A percentile compares a stretch with the other conserved stretches of the same genome.
Evolutionary conservation across 2,329 filamentous ascomycete genomes (phyloP).

Genomic region (Zasmidium citrigriseum): DNA sequence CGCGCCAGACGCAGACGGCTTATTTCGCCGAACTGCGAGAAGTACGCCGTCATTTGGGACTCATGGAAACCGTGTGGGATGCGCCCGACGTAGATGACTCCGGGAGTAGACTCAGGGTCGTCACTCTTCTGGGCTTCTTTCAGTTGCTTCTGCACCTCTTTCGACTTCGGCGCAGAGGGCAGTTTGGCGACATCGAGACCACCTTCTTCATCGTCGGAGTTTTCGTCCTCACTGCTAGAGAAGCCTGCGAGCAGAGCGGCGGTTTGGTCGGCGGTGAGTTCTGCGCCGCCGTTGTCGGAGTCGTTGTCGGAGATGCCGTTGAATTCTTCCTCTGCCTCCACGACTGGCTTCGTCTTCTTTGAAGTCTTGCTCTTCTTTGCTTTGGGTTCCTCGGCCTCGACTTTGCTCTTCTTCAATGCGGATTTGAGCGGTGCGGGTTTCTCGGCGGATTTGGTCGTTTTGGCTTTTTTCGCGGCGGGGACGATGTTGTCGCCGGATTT

Average conservation of each 20-base stretch:
- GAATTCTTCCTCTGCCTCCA: conserved; percentile 17
- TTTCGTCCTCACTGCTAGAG: conserved; percentile 47
- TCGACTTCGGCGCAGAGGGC: conserved; percentile 35
- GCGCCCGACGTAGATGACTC: conserved; percentile 85
- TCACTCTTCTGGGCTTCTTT: conserved; percentile 48
- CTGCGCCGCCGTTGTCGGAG: conserved; percentile 33
- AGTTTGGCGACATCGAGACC: conserved; percentile 41
- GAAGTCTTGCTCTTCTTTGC: conserved; percentile 16
- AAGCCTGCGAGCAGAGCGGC: conserved; percentile 55
- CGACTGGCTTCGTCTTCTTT: conserved; percentile 20
- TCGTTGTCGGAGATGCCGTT: conserved; percentile 22
- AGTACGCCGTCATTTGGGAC: conserved; percentile 90
- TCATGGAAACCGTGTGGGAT: conserved; percentile 97
- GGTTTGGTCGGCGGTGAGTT: conserved; percentile 48
- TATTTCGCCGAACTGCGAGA: conserved; percentile 88
- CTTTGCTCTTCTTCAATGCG: conserved; percentile 33
- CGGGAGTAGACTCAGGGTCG: conserved; percentile 59
- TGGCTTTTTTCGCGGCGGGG: conserved; percentile 36
- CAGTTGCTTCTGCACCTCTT: conserved; percentile 42
- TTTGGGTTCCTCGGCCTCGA: conserved; percentile 16
- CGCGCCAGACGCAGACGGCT: conserved; percentile 78
- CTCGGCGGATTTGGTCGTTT: conserved; percentile 34
- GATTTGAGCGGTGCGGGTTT: conserved; percentile 32
- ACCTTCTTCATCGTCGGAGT: conserved; percentile 34
- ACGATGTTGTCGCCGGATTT: conserved; percentile 36